Evolutionary conservation across 2,329 filamentous ascomycete species (phyloP).

Genomic region (Aschersonia sp.): DNA sequence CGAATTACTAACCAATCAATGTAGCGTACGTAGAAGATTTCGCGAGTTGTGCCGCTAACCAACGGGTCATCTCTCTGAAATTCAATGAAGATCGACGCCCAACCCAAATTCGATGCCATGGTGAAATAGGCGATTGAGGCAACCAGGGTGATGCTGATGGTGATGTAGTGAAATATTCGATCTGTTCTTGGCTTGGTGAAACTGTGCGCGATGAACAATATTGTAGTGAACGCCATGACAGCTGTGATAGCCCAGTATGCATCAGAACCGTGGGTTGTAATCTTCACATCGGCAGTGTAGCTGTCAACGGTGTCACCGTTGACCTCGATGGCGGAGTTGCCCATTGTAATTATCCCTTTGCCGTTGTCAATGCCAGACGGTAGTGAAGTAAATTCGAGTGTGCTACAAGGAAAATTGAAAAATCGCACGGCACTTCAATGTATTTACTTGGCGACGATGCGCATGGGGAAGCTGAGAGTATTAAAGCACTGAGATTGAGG

Average conservation of each 20-base stretch:
- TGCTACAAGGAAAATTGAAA: not conserved
- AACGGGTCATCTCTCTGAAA: conserved; percentile 22
- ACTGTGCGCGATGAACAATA: conserved; percentile 36
- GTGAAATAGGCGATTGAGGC: conserved; percentile 36
- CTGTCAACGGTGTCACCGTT: conserved; percentile 28
- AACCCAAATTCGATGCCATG: conserved; percentile 35
- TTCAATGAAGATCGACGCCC: conserved; percentile 32
- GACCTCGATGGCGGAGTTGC: conserved; percentile 29
- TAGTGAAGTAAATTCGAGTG: not conserved
- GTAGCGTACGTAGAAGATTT: conserved; percentile 41
- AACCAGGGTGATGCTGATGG: conserved; percentile 19
- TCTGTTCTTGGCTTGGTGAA: conserved; percentile 38
- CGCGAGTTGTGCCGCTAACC: conserved; percentile 29
- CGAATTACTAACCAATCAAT: conserved; percentile 27
- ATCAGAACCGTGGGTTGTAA: conserved; percentile 44
- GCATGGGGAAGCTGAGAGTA: too few relatives aligned
- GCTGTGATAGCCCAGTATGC: conserved; percentile 49
- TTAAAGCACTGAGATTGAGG: too few relatives aligned
- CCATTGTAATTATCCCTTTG: conserved; percentile 4
- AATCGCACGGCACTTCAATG: not conserved
- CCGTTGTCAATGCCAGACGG: not conserved
- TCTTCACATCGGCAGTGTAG: conserved; percentile 36
- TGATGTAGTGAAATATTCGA: conserved; percentile 41
- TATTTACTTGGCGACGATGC: too few relatives aligned
- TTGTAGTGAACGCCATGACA: conserved; percentile 39